A percentile compares a stretch with the other conserved stretches of the same genome.
Conservation (phyloP, 768 basidiomycete species). For the Psilocybe subaeruginosa region DNA sequence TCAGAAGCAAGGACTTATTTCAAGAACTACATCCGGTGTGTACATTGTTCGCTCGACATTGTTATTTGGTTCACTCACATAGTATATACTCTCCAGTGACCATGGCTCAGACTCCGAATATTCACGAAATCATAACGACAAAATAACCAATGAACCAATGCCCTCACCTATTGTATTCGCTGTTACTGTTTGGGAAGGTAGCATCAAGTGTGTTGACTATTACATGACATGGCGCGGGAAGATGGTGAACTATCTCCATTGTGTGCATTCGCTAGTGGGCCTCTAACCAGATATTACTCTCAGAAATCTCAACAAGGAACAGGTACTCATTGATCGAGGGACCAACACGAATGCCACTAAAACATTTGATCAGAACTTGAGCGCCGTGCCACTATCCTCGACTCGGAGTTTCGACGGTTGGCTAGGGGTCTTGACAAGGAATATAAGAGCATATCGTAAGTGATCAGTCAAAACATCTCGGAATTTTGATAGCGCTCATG, state of each 20-base stretch:
- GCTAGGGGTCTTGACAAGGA: conserved; percentile 44
- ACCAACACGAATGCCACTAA: background rate
- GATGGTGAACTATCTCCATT: conserved; percentile 31
- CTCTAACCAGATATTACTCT: background rate
- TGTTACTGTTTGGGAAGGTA: conserved; percentile 40
- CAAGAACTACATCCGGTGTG: conserved; percentile 44
- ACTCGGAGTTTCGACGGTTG: conserved; percentile 45
- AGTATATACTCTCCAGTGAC: background rate
- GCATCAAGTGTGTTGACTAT: conserved; percentile 48
- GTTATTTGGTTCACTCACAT: background rate
- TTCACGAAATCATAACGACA: conserved; percentile 21
- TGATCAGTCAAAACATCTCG: conserved; percentile 3
- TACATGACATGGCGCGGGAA: conserved; percentile 53
- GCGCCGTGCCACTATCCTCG: conserved; percentile 35
- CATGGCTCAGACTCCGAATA: conserved; percentile 20
- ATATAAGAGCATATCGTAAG: conserved; percentile 41
- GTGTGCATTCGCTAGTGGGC: background rate
- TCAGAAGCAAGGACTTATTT: conserved; percentile 44
- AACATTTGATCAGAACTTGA: conserved; percentile 24
- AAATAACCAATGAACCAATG: conserved; percentile 19
- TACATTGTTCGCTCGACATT: background rate
- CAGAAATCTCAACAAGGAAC: conserved; percentile 25
- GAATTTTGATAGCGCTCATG: conserved; percentile 1
- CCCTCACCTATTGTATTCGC: conserved; percentile 47
- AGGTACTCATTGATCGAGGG: conserved; percentile 17